Percentiles rank a stretch among this genome's conserved stretches.
These are phyloP conservation scores for Xylaria sp. DNA, from an alignment of 2,329 filamentous ascomycete genomes.

Conservation along the genomic window DNA sequence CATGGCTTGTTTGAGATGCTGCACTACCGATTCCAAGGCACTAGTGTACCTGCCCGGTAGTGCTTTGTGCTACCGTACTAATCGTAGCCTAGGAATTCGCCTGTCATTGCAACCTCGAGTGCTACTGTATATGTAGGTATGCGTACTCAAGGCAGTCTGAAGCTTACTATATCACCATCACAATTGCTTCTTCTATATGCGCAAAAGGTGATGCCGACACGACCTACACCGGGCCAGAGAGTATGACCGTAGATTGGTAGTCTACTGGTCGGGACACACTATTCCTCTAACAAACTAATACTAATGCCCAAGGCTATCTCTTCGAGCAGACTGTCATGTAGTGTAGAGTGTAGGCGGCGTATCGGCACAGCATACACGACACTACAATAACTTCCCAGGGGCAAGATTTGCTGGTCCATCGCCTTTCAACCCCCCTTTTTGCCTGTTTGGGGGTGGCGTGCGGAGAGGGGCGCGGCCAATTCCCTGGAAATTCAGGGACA, in stretches of 20 bases:
- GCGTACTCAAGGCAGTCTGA: neutral
- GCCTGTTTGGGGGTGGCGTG: constrained; percentile 32
- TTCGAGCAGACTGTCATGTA: neutral
- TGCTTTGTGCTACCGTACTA: neutral
- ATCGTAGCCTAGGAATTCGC: neutral
- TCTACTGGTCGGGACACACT: neutral
- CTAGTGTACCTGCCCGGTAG: constrained; percentile 3
- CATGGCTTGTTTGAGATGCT: neutral
- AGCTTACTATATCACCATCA: constrained; percentile 4
- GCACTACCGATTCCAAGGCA: constrained; percentile 1
- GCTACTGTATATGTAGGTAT: neutral
- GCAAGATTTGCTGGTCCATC: constrained; percentile 19
- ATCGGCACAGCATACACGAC: neutral
- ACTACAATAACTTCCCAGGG: constrained; percentile 31
- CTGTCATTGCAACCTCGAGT: constrained; percentile 12
- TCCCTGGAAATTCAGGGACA: constrained; percentile 42
- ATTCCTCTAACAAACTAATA: neutral
- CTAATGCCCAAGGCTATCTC: neutral
- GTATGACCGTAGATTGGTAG: neutral
- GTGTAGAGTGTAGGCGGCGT: neutral
- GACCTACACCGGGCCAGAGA: neutral
- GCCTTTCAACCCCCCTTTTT: constrained; percentile 31
- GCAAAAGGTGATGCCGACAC: neutral
- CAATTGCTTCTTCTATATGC: neutral
- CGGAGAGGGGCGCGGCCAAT: constrained; percentile 38